Percentiles rank a stretch among this genome's conserved stretches.
These are phyloP conservation scores for Polytrichum commune DNA, from an alignment of 225 moss, liverwort and hornwort species.

Conservation along the genomic window DNA sequence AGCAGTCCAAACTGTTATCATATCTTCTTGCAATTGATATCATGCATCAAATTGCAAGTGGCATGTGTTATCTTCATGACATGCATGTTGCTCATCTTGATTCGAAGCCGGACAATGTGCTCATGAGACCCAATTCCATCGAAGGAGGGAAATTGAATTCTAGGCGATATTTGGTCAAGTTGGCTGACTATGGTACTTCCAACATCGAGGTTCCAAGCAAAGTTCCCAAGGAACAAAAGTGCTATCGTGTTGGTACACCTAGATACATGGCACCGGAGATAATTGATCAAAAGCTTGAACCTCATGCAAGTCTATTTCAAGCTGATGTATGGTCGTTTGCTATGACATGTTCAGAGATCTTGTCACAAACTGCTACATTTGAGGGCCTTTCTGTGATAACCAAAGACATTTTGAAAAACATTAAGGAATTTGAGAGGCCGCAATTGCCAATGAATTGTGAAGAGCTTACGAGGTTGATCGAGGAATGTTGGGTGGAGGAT, in stretches of 20 bases:
- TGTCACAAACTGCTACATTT: neutral
- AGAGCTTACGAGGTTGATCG: constrained; percentile 5
- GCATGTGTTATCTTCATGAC: constrained; percentile 22
- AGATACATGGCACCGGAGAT: constrained; percentile 22
- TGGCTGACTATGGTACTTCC: constrained; percentile 19
- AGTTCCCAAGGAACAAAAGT: neutral
- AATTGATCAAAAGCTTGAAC: neutral
- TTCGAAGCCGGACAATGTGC: constrained; percentile 21
- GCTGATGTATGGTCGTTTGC: constrained; percentile 21
- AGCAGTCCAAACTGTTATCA: neutral
- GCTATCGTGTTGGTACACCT: constrained; percentile 13
- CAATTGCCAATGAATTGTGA: constrained; percentile 2
- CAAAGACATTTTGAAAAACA: neutral
- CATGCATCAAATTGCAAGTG: constrained; percentile 19
- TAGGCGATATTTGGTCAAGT: constrained; percentile 1
- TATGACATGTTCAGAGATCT: constrained; percentile 14
- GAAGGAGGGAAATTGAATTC: neutral
- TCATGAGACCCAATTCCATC: constrained; percentile 4
- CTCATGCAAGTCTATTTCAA: neutral
- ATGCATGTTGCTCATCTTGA: constrained; percentile 18
- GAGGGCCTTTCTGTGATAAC: neutral
- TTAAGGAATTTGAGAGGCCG: constrained; percentile 1
- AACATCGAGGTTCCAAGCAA: constrained; percentile 15
- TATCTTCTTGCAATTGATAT: constrained; percentile 17
- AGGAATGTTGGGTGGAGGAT: constrained; percentile 1